phyloP scores from a whole-genome alignment of 768 basidiomycete species.

The Royoungia palumana region DNA sequence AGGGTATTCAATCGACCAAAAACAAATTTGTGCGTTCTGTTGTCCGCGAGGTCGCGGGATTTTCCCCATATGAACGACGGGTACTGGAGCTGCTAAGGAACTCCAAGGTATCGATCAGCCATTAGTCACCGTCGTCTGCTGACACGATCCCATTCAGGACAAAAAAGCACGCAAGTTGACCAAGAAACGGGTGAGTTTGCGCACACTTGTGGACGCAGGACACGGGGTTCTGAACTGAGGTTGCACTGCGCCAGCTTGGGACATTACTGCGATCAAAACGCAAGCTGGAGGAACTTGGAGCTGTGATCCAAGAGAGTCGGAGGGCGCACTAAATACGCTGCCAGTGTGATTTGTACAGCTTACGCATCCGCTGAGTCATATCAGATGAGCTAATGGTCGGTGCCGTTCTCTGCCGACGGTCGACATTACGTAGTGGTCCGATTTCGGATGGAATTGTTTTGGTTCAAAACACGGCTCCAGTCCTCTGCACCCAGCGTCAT shows the following conservation, averaged over 20 bases:
- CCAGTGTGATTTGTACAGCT: neutral
- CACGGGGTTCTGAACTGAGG: neutral
- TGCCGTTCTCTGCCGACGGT: constrained; percentile 10
- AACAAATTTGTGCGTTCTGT: constrained; percentile 92
- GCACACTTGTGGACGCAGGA: neutral
- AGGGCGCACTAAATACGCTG: constrained; percentile 48
- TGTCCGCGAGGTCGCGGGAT: constrained; percentile 95
- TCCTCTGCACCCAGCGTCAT: constrained; percentile 19
- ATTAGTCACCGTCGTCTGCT: neutral
- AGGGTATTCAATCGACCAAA: constrained; percentile 86
- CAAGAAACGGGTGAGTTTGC: constrained; percentile 90
- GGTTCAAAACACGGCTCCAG: constrained; percentile 3
- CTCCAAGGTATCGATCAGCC: constrained; percentile 69
- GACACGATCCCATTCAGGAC: constrained; percentile 51
- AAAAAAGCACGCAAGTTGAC: constrained; percentile 99
- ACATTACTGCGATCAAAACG: constrained; percentile 98
- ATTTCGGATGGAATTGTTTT: constrained; percentile 17
- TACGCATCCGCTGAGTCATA: constrained; percentile 13
- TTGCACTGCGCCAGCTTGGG: constrained; percentile 60
- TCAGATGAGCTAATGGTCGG: neutral
- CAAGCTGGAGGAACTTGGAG: constrained; percentile 95
- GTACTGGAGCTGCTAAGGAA: constrained; percentile 98
- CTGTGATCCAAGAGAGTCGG: constrained; percentile 91
- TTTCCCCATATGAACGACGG: constrained; percentile 95
- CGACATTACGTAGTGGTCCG: constrained; percentile 21